A percentile compares a stretch with the other conserved stretches of the same genome.
Conservation (phyloP, 1,284 basidiomycete species). For the Ceratobasidium sp. region DNA sequence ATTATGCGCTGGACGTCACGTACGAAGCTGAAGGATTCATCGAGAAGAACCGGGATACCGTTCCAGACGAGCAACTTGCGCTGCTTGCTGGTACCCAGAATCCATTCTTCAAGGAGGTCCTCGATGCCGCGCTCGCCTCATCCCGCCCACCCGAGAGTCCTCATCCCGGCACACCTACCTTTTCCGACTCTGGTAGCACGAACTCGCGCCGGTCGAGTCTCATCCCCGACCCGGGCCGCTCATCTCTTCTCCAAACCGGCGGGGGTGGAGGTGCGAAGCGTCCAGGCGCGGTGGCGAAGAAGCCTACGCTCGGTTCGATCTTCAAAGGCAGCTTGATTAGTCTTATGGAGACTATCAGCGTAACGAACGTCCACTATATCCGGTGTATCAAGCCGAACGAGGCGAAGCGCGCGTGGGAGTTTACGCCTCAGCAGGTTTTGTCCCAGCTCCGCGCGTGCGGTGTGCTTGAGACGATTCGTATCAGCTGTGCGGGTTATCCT, state of each 20-base stretch:
- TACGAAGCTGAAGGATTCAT: slow-evolving; percentile 99
- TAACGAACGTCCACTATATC: slow-evolving; percentile 99
- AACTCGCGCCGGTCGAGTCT: slow-evolving; percentile 80
- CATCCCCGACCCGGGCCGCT: slow-evolving; percentile 86
- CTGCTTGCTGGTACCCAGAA: slow-evolving; percentile 89
- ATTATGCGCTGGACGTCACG: slow-evolving; percentile 98
- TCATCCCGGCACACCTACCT: slow-evolving; percentile 72
- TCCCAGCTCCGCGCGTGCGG: slow-evolving; percentile 97
- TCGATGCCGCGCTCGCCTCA: slow-evolving; percentile 87
- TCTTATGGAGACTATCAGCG: slow-evolving; percentile 96
- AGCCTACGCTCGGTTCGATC: slow-evolving; percentile 97
- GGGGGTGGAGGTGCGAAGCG: slow-evolving; percentile 62
- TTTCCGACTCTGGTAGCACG: slow-evolving; percentile 76
- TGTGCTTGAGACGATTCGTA: slow-evolving; percentile 98
- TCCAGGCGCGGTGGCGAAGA: slow-evolving; percentile 76
- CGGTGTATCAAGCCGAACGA: slow-evolving; percentile 99
- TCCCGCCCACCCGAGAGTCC: slow-evolving; percentile 67
- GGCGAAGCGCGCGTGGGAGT: slow-evolving; percentile 95
- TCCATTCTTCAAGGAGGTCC: slow-evolving; percentile 91
- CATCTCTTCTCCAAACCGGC: slow-evolving; percentile 65
- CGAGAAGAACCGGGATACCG: slow-evolving; percentile 99
- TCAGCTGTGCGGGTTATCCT: slow-evolving; percentile 98
- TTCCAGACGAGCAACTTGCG: slow-evolving; percentile 96
- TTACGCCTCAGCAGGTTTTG: slow-evolving; percentile 94
- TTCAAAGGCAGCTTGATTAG: slow-evolving; percentile 96